A percentile compares a stretch with the other conserved stretches of the same genome.
Conservation (phyloP, 257 asterid species). For the Forsythia suspensa region DNA sequence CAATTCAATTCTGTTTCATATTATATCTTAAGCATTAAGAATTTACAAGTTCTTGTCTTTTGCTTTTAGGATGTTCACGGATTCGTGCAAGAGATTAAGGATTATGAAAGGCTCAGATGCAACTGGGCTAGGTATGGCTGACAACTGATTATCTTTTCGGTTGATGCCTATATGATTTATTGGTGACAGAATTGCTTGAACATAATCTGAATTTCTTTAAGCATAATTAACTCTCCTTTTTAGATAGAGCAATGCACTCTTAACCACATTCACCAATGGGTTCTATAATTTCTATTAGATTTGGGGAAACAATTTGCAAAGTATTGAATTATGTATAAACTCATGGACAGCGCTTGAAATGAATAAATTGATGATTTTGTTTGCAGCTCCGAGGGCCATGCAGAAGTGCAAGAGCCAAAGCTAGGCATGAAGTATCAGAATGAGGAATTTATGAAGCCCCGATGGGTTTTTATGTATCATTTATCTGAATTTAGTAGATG, state of each 20-base stretch:
- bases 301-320: not conserved
- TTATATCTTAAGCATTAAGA: not conserved
- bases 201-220: not conserved
- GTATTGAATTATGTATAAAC: not conserved
- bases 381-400: slow-evolving; percentile 77
- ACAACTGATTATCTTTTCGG: not conserved
- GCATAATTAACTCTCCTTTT: not conserved
- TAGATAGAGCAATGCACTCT: not conserved
- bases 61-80: slow-evolving; percentile 70
- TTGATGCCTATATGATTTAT: not conserved
- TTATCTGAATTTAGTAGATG: slow-evolving; percentile 21
- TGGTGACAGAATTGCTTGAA: no score
- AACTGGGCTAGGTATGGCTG: slow-evolving; percentile 67
- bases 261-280: not conserved
- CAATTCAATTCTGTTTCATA: not conserved
- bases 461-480: slow-evolving; percentile 4
- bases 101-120: slow-evolving; percentile 92
- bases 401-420: slow-evolving; percentile 68
- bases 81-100: slow-evolving; percentile 80
- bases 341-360: not conserved
- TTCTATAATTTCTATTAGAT: no score
- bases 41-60: slow-evolving; percentile 6
- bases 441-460: slow-evolving; percentile 3
- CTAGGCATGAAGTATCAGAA: slow-evolving; percentile 19
- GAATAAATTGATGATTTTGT: not conserved